Percentiles rank a stretch among this genome's conserved stretches.
These are phyloP conservation scores for Friedmanniomyces endolithicus DNA, from an alignment of 495 filamentous ascomycete species.

Conservation along the genomic window DNA sequence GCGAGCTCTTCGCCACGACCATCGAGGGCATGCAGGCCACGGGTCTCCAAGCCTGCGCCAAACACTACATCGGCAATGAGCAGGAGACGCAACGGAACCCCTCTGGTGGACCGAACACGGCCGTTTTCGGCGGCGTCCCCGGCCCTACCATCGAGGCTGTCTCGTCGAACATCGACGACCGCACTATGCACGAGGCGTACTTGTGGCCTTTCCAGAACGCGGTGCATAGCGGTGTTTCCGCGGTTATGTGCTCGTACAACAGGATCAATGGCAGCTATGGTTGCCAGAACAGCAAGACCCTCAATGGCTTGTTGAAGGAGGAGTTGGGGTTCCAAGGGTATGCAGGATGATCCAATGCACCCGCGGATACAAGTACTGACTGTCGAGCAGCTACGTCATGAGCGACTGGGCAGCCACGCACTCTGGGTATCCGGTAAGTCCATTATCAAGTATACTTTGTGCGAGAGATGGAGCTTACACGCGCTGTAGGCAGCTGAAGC, in stretches of 20 bases:
- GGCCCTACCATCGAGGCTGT: conserved; percentile 28
- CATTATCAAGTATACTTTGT: not conserved
- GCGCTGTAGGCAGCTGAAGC: conserved; percentile 5
- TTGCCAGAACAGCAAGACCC: conserved; percentile 27
- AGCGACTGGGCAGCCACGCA: conserved; percentile 26
- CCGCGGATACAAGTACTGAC: not conserved
- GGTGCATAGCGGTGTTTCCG: conserved; percentile 21
- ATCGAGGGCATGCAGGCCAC: conserved; percentile 44
- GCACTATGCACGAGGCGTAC: conserved; percentile 31
- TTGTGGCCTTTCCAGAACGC: conserved; percentile 30
- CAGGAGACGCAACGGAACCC: conserved; percentile 25
- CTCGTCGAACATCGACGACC: conserved; percentile 28
- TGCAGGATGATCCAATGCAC: conserved; percentile 20
- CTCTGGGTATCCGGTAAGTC: conserved; percentile 10
- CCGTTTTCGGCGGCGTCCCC: not conserved
- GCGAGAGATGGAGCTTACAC: not conserved
- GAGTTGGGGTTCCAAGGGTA: conserved; percentile 43
- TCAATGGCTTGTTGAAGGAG: conserved; percentile 40
- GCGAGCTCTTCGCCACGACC: conserved; percentile 42
- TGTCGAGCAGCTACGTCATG: conserved; percentile 16
- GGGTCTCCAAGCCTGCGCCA: conserved; percentile 47
- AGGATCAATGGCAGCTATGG: conserved; percentile 29
- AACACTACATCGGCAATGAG: conserved; percentile 34
- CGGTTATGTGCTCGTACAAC: conserved; percentile 31
- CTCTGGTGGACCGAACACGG: not conserved